phyloP scores from a whole-genome alignment of 305 asterid species.

The Fraxinus angustifolia region DNA sequence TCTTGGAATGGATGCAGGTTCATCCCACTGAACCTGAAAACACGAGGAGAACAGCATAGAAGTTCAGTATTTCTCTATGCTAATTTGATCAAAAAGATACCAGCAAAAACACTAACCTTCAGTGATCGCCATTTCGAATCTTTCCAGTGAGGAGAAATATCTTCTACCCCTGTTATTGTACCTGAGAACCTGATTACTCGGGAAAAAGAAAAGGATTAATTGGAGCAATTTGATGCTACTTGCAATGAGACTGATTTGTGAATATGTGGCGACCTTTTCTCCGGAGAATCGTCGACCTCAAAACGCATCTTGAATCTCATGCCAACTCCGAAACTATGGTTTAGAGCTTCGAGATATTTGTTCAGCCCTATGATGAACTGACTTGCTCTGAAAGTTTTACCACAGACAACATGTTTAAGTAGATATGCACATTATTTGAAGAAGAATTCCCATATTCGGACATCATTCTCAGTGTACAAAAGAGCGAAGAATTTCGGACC shows the following conservation, averaged over 20 bases:
- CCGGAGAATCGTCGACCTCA: conserved; percentile 93
- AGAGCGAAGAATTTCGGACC: conserved; percentile 37
- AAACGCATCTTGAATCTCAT: conserved; percentile 92
- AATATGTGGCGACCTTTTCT: conserved; percentile 55
- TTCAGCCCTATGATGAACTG: conserved; percentile 89
- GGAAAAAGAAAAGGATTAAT: background rate
- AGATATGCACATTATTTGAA: background rate
- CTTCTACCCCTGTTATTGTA: conserved; percentile 81
- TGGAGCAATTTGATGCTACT: background rate
- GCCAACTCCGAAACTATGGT: conserved; percentile 71
- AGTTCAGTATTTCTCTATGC: background rate
- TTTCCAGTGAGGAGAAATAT: conserved; percentile 66
- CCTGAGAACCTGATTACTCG: conserved; percentile 70
- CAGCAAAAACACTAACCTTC: conserved; percentile 47
- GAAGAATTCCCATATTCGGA: background rate
- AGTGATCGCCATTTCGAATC: conserved; percentile 83
- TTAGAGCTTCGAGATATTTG: conserved; percentile 73
- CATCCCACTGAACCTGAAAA: conserved; percentile 95
- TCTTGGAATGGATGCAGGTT: conserved; percentile 65
- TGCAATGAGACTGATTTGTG: conserved; percentile 9
- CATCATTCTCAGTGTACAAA: conserved; percentile 5
- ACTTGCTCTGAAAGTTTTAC: conserved; percentile 53
- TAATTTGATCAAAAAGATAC: background rate
- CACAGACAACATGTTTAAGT: background rate
- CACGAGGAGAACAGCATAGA: background rate